Percentiles rank a stretch among this genome's conserved stretches.
Evolutionary conservation across 2,329 filamentous ascomycete genomes (phyloP).

Genomic region (Tetracladium maxilliforme): DNA sequence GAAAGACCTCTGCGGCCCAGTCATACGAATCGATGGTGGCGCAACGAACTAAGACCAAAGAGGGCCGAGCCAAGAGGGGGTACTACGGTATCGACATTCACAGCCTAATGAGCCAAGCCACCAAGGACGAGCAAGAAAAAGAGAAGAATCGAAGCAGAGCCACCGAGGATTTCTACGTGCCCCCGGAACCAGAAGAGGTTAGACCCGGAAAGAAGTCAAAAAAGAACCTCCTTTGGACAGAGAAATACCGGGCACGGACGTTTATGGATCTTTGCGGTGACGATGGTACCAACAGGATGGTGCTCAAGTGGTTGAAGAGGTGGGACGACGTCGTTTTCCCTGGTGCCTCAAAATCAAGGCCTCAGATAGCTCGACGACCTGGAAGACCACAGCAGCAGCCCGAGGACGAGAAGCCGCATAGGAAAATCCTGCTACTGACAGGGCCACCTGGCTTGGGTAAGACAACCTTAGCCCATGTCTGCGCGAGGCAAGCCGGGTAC

Average conservation of each 20-base stretch:
- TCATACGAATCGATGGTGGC: slow-evolving; percentile 56
- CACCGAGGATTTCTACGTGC: slow-evolving; percentile 10
- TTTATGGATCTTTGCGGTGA: slow-evolving; percentile 93
- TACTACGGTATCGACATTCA: slow-evolving; percentile 95
- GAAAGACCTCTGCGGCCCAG: slow-evolving; percentile 26
- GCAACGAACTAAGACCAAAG: slow-evolving; percentile 48
- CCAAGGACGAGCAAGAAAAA: slow-evolving; percentile 32
- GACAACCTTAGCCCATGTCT: slow-evolving; percentile 91
- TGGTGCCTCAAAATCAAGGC: slow-evolving; percentile 45
- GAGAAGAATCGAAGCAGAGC: slow-evolving; percentile 11
- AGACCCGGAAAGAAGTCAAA: slow-evolving; percentile 27
- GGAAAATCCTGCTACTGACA: slow-evolving; percentile 80
- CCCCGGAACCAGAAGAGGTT: slow-evolving; percentile 9
- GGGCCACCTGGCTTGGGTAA: slow-evolving; percentile 91
- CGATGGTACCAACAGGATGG: slow-evolving; percentile 79
- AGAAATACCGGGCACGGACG: slow-evolving; percentile 86
- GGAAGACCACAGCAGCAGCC: slow-evolving; percentile 23
- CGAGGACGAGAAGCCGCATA: slow-evolving; percentile 61
- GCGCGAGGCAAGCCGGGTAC: slow-evolving; percentile 87
- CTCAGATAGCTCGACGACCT: slow-evolving; percentile 25
- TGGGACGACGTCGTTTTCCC: slow-evolving; percentile 95
- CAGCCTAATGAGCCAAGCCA: slow-evolving; percentile 57
- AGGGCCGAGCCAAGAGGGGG: slow-evolving; percentile 54
- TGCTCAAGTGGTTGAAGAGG: slow-evolving; percentile 82
- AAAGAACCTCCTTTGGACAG: slow-evolving; percentile 60